Conservation (phyloP, 202 grass and related monocot genomes). For the Musa balbisiana region DNA sequence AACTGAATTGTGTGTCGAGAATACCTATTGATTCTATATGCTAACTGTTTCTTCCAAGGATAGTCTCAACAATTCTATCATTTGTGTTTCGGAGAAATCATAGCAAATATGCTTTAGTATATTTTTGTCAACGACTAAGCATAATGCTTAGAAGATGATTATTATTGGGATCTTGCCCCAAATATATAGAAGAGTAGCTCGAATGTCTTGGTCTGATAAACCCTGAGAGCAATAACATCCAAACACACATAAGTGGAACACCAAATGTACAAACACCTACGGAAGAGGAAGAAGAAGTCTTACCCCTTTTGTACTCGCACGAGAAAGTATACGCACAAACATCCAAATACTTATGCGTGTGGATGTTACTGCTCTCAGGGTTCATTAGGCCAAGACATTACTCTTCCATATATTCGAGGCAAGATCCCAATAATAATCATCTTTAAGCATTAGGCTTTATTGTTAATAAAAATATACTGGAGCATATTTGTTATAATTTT, state of each 20-base stretch:
- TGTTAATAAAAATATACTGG: slow-evolving; percentile 92
- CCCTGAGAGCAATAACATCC: neutral
- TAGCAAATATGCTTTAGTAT: slow-evolving; percentile 97
- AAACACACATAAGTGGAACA: neutral
- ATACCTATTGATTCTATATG: too few species aligned
- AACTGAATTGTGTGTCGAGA: too few species aligned
- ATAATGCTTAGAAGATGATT: slow-evolving; percentile 84
- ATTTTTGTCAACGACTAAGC: slow-evolving; percentile 98
- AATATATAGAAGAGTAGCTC: slow-evolving; percentile 92
- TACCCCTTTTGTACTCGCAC: slow-evolving; percentile 82
- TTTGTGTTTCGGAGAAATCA: slow-evolving; percentile 91
- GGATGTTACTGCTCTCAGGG: neutral
- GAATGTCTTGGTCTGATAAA: slow-evolving; percentile 85
- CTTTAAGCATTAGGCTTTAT: slow-evolving; percentile 93
- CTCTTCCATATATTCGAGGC: slow-evolving; percentile 84
- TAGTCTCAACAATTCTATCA: slow-evolving; percentile 93
- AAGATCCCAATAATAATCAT: slow-evolving; percentile 97
- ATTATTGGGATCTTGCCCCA: slow-evolving; percentile 91
- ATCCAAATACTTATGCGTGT: neutral
- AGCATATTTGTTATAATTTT: slow-evolving; percentile 94
- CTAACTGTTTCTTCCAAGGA: slow-evolving; percentile 28
- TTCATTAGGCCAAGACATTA: slow-evolving; percentile 91
- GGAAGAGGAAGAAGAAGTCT: slow-evolving; percentile 20
- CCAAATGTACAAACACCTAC: neutral
- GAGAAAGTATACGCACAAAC: slow-evolving; percentile 50